These are phyloP conservation scores for Tetragonia tetragonoides DNA, from an alignment of 148 eudicot species.

Conservation along the genomic window DNA sequence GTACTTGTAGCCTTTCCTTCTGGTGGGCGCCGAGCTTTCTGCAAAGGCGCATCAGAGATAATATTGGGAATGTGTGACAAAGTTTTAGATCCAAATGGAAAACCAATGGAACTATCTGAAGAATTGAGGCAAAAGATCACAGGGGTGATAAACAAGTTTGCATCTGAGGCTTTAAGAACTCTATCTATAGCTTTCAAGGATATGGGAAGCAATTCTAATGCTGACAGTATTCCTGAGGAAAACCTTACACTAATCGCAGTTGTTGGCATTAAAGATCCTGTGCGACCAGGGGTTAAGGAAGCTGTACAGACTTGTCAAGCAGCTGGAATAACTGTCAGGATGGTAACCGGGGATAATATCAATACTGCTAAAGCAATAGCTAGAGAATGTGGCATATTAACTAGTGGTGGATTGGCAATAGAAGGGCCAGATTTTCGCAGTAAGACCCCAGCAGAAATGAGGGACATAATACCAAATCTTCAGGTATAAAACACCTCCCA, in stretches of 20 bases:
- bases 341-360: conserved; percentile 98
- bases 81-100: conserved; percentile 49
- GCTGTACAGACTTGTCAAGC: conserved; percentile 85
- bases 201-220: conserved; percentile 27
- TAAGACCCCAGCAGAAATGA: conserved; percentile 51
- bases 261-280: conserved; percentile 93
- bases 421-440: conserved; percentile 79
- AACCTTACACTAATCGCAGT: conserved; percentile 77
- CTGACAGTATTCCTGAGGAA: conserved; percentile 45
- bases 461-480: conserved; percentile 52
- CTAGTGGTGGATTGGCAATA: conserved; percentile 69
- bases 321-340: conserved; percentile 89
- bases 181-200: conserved; percentile 82
- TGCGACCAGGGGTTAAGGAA: conserved; percentile 78
- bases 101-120: conserved; percentile 46
- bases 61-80: conserved; percentile 63
- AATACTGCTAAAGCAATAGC: conserved; percentile 97
- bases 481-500: conserved; percentile 41
- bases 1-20: conserved; percentile 67
- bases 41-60: conserved; percentile 97
- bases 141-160: conserved; percentile 59
- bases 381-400: conserved; percentile 87
- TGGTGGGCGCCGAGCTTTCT: conserved; percentile 69
- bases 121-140: conserved; percentile 34
- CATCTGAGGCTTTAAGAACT: conserved; percentile 81